Base-by-base conservation (phyloP, 2,329 filamentous ascomycete species). In the Neonectria coccinea region DNA sequence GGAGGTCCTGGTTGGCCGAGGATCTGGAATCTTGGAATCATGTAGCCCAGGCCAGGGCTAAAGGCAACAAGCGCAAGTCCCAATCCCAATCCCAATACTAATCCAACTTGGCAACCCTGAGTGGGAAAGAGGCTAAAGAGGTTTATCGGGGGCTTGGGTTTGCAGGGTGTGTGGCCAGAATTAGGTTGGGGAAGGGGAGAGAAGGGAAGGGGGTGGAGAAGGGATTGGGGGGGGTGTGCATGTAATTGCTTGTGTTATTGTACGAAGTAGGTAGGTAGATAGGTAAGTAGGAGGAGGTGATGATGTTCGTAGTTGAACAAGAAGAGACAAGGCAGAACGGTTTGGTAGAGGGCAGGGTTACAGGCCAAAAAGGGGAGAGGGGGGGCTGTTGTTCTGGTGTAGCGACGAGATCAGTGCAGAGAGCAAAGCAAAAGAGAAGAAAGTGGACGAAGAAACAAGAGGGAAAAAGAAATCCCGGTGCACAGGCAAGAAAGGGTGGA, bases 1-100 rank as follows among this genome's bases (percentile, higher is more conserved):
- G 51, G 53, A 69, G 47, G 71, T 58, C 67, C 71, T 74, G 71
- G 71, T 73, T 74, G 71, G 71, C 64, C 66, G 64, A 74, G 62
- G 54, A 73, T 73, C 65, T 69, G 71, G 71, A 73, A 73, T 72
- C 71, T 72, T 72, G 67, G 55, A 69, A 62, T 59, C 66, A 54
- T 70, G 59, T 59, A 29, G 51, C n/a, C 42, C 47, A 48, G 58
- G 62, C 53, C 59, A 71, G 67, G 70, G 66, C 68, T 71, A 70
- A 70, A 71, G 61, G 57, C 62, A 70, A 71, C 53, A 71, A 72
- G 69, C 69, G 66, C 70, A 65, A 29, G 42, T 45, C 42, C 42
- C 42, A 45, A 41, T 48, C 48, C 54, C 69, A 65, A 36, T 36
- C 36, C 36, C 36, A 39, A 41, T 50, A 44, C 55, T 50, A 66